Conservation (phyloP, 2,329 filamentous ascomycete species). For the Trichoderma semiorbis region DNA sequence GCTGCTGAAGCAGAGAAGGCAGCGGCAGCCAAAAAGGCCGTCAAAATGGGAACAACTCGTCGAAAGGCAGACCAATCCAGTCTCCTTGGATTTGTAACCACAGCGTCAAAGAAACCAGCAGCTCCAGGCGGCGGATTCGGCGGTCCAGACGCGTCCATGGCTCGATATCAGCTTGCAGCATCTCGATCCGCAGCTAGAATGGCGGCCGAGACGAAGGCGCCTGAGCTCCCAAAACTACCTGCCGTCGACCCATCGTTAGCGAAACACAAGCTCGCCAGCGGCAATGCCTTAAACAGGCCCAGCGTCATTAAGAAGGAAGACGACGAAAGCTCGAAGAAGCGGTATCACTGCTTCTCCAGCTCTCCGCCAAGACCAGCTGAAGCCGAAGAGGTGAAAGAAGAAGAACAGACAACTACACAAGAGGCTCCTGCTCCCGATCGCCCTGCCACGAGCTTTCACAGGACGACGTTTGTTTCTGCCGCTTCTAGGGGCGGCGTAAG, state of each 20-base stretch:
- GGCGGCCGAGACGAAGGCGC: neutral
- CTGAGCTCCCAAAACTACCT: slow-evolving; percentile 19
- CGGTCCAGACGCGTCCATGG: slow-evolving; percentile 21
- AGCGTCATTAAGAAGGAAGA: slow-evolving; percentile 26
- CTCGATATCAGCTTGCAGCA: slow-evolving; percentile 28
- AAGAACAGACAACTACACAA: slow-evolving; percentile 21
- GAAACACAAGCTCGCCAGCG: slow-evolving; percentile 42
- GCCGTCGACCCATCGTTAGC: slow-evolving; percentile 31
- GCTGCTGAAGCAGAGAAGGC: slow-evolving; percentile 19
- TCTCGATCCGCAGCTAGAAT: slow-evolving; percentile 23
- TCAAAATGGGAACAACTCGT: slow-evolving; percentile 27
- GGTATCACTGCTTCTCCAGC: slow-evolving; percentile 58
- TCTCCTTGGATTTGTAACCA: slow-evolving; percentile 40
- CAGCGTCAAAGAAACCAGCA: slow-evolving; percentile 18
- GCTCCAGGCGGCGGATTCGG: slow-evolving; percentile 18
- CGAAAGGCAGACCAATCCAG: slow-evolving; percentile 40
- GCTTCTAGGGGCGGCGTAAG: slow-evolving; percentile 37
- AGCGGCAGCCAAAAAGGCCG: slow-evolving; percentile 21
- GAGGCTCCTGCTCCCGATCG: slow-evolving; percentile 29
- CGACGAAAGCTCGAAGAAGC: slow-evolving; percentile 33
- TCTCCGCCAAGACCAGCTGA: slow-evolving; percentile 43
- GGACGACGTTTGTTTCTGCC: slow-evolving; percentile 46
- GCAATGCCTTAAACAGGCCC: slow-evolving; percentile 36
- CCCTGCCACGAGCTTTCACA: slow-evolving; percentile 47
- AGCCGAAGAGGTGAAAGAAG: slow-evolving; percentile 23